phyloP scores from a whole-genome alignment of 2,329 filamentous ascomycete genomes.

The Coccinonectria pachysandricola region DNA sequence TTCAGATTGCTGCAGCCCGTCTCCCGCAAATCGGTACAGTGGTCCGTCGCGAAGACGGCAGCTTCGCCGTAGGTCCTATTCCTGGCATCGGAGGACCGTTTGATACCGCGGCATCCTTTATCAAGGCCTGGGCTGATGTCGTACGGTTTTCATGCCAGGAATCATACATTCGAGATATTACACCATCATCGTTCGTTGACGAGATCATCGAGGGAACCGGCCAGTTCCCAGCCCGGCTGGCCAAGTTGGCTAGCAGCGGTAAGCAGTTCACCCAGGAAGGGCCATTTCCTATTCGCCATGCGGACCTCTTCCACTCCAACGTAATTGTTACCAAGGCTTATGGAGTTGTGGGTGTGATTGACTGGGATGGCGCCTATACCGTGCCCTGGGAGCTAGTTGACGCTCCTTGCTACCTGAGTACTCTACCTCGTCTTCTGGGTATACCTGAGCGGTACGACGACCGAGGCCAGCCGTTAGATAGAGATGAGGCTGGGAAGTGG shows the following conservation, averaged over 20 bases:
- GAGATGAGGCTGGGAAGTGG: no score
- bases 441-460: no score
- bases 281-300: not conserved
- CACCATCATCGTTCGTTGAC: not conserved
- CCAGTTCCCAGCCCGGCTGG: not conserved
- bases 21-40: conserved; percentile 13
- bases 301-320: not conserved
- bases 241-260: not conserved
- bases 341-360: not conserved
- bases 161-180: no score
- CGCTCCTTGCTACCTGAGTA: no score
- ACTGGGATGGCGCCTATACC: not conserved
- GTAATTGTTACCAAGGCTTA: not conserved
- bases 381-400: not conserved
- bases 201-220: not conserved
- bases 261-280: not conserved
- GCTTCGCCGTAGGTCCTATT: conserved; percentile 8
- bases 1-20: conserved; percentile 10
- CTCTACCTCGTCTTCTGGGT: no score
- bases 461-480: no score
- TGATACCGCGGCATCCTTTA: conserved; percentile 10
- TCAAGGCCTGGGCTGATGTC: conserved; percentile 11
- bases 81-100: conserved; percentile 13
- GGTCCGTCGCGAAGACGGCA: conserved; percentile 3
- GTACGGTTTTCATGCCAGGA: conserved; percentile 7